Percentiles rank a stretch among this genome's conserved stretches.
Conservation (phyloP, 1,284 basidiomycete species). For the Sanghuangporus weigelae region DNA sequence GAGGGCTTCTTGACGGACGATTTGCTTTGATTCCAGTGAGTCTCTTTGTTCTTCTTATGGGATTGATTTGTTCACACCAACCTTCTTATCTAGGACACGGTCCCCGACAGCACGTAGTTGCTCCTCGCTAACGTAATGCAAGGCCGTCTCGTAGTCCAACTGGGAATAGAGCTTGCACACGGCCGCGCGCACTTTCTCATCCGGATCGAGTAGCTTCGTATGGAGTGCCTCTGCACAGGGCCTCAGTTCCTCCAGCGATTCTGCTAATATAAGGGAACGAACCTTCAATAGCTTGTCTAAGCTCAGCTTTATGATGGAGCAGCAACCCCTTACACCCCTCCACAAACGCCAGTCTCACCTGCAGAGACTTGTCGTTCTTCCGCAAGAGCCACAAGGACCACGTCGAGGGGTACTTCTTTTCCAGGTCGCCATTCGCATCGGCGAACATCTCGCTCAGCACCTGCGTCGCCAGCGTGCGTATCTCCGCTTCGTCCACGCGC, state of each 20-base stretch:
- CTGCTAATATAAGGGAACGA: conserved; percentile 20
- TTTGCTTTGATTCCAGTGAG: conserved; percentile 36
- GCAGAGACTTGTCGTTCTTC: conserved; percentile 69
- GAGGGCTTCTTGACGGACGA: conserved; percentile 82
- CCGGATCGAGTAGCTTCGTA: conserved; percentile 78
- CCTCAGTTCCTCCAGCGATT: conserved; percentile 14
- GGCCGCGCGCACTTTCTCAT: conserved; percentile 87
- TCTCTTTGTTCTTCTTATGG: background rate
- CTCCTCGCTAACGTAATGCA: conserved; percentile 72
- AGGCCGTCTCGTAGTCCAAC: conserved; percentile 85
- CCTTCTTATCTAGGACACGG: conserved; percentile 85
- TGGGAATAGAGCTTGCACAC: conserved; percentile 79
- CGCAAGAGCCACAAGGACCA: conserved; percentile 87
- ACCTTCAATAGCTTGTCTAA: conserved; percentile 55
- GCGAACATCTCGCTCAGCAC: conserved; percentile 90
- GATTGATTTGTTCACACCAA: conserved; percentile 26
- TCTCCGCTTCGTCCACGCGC: conserved; percentile 65
- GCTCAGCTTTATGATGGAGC: conserved; percentile 58
- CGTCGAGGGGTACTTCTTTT: conserved; percentile 74
- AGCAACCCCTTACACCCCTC: conserved; percentile 66
- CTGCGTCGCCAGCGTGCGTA: conserved; percentile 77
- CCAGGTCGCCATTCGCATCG: conserved; percentile 67
- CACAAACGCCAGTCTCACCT: conserved; percentile 77
- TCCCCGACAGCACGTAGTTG: conserved; percentile 66
- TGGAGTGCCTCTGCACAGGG: conserved; percentile 47